Evolutionary conservation across 208 protist species (phyloP).

Genomic region (Leishmania lainsoni): DNA sequence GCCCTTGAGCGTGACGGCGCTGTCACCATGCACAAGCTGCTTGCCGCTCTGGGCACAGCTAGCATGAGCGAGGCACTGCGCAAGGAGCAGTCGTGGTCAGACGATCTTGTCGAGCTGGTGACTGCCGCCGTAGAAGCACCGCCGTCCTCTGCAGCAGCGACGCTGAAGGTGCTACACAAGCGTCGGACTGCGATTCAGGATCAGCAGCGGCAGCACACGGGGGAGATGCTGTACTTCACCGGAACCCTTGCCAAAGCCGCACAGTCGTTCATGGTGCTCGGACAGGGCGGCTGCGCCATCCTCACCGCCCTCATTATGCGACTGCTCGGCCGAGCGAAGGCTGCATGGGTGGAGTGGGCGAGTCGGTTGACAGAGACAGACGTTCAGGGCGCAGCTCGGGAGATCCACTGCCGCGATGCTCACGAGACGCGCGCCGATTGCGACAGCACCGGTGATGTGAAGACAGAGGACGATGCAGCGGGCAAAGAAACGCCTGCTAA

Average conservation of each 20-base stretch:
- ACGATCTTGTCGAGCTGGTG: conserved; percentile 10
- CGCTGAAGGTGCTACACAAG: neutral
- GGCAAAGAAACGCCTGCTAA: neutral
- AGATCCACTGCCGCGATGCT: neutral
- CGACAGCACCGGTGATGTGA: neutral
- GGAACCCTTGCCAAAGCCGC: conserved; percentile 26
- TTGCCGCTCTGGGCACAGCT: conserved; percentile 14
- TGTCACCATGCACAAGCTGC: conserved; percentile 22
- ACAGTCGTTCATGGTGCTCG: conserved; percentile 30
- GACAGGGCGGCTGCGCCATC: conserved; percentile 16
- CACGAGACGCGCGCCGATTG: neutral
- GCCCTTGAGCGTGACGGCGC: conserved; percentile 1
- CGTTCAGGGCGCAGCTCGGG: conserved; percentile 2
- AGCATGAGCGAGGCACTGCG: conserved; percentile 17
- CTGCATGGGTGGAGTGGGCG: conserved; percentile 31
- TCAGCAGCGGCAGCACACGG: conserved; percentile 18
- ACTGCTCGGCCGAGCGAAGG: conserved; percentile 15
- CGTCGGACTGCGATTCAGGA: conserved; percentile 5
- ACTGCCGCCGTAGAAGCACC: neutral
- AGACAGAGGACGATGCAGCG: neutral
- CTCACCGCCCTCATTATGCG: conserved; percentile 9
- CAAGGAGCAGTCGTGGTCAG: conserved; percentile 8
- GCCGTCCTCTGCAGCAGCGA: neutral
- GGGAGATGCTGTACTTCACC: conserved; percentile 24
- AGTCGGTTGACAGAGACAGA: neutral